Evolutionary conservation across 1,284 basidiomycete genomes (phyloP).

Genomic region (Sanghuangporus weigelae): DNA sequence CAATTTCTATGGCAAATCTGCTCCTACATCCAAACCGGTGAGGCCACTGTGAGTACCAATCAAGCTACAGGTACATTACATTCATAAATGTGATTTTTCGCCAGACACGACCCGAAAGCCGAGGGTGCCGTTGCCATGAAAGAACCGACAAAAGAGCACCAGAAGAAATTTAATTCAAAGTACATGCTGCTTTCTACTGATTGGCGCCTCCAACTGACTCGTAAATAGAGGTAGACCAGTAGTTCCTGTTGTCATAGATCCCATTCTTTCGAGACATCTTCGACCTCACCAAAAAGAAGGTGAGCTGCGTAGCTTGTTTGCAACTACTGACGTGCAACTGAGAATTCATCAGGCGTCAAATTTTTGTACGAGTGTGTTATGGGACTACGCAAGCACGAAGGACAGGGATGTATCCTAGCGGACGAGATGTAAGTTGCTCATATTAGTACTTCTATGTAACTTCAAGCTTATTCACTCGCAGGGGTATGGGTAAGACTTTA

Average conservation of each 20-base stretch:
- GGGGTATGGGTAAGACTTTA: slow-evolving; percentile 94
- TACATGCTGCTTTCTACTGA: slow-evolving; percentile 28
- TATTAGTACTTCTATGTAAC: background rate
- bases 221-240: slow-evolving; percentile 44
- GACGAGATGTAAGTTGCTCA: slow-evolving; percentile 79
- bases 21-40: slow-evolving; percentile 39
- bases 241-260: slow-evolving; percentile 92
- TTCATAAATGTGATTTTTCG: slow-evolving; percentile 25
- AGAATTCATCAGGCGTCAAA: slow-evolving; percentile 49
- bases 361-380: slow-evolving; percentile 98
- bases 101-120: slow-evolving; percentile 69
- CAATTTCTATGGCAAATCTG: slow-evolving; percentile 50
- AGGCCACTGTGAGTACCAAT: slow-evolving; percentile 47
- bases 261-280: slow-evolving; percentile 71
- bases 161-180: slow-evolving; percentile 68
- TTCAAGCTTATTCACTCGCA: slow-evolving; percentile 28
- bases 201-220: background rate
- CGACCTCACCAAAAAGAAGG: slow-evolving; percentile 92
- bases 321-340: background rate
- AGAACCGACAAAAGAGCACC: slow-evolving; percentile 65
- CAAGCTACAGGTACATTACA: background rate
- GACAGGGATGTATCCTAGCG: slow-evolving; percentile 91
- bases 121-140: slow-evolving; percentile 87
- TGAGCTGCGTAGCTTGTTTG: slow-evolving; percentile 23
- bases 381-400: slow-evolving; percentile 86